Conservation (phyloP, 108 stramenopile species). For the Mediolabrus comicus region DNA sequence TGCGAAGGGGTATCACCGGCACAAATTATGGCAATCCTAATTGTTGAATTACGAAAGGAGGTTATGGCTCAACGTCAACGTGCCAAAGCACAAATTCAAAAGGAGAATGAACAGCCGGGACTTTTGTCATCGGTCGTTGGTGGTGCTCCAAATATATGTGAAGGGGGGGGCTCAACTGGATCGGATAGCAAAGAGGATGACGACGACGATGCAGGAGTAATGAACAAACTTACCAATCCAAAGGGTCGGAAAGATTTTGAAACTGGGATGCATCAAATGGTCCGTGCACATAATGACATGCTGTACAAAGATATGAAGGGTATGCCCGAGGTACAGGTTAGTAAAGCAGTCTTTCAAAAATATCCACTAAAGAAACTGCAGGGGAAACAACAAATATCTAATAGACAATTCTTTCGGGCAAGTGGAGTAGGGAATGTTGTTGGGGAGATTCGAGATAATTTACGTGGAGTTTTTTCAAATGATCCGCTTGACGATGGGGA, state of each 20-base stretch:
- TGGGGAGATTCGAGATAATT: too few relatives aligned
- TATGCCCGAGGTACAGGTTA: slow-evolving; percentile 24
- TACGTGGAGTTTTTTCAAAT: too few relatives aligned
- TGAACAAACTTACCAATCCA: slow-evolving; percentile 31
- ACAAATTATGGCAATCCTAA: slow-evolving; percentile 69
- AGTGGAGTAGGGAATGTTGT: too few relatives aligned
- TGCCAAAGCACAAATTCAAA: slow-evolving; percentile 27
- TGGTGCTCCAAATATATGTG: not conserved
- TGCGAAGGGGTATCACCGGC: slow-evolving; percentile 48
- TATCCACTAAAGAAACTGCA: not conserved
- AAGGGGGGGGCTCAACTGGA: slow-evolving; percentile 21
- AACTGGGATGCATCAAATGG: slow-evolving; percentile 49
- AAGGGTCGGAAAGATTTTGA: slow-evolving; percentile 46
- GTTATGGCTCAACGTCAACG: slow-evolving; percentile 35
- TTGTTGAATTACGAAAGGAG: slow-evolving; percentile 61
- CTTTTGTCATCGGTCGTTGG: not conserved
- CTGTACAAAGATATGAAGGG: slow-evolving; percentile 47
- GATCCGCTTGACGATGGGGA: too few relatives aligned
- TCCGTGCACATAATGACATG: slow-evolving; percentile 60
- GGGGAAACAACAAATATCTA: too few relatives aligned
- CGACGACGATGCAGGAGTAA: slow-evolving; percentile 35
- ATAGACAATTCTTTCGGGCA: too few relatives aligned
- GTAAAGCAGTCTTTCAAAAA: not conserved
- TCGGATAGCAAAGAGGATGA: slow-evolving; percentile 6
- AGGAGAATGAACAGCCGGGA: slow-evolving; percentile 19